A percentile compares a stretch with the other conserved stretches of the same genome.
Conservation (phyloP, 2,329 filamentous ascomycete species). For the Colletotrichum euphorbiae region DNA sequence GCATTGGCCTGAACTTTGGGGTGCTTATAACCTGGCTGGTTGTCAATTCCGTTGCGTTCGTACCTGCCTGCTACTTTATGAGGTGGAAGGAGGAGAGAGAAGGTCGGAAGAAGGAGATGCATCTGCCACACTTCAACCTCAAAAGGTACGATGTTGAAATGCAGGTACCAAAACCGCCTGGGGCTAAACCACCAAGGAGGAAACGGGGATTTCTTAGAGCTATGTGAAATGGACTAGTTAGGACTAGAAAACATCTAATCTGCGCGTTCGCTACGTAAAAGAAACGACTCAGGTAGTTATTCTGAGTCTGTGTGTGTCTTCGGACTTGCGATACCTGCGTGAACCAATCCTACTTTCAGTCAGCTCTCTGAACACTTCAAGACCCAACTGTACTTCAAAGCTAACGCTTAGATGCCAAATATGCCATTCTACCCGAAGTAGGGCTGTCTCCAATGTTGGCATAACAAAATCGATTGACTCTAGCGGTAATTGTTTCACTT, state of each 20-base stretch:
- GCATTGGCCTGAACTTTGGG: constrained; percentile 28
- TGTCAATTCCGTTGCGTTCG: constrained; percentile 15
- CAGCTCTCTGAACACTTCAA: no score
- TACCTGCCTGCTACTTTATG: constrained; percentile 24
- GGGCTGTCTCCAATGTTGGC: neutral
- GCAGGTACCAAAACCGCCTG: constrained; percentile 23
- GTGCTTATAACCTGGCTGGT: constrained; percentile 16
- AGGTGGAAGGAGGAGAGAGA: constrained; percentile 31
- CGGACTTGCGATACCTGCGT: no score
- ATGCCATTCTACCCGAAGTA: neutral
- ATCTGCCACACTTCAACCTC: constrained; percentile 14
- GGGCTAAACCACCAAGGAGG: constrained; percentile 13
- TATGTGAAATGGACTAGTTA: neutral
- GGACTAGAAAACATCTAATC: no score
- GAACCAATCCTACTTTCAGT: no score
- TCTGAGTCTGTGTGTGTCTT: no score
- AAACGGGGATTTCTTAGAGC: constrained; percentile 25
- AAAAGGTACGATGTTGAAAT: constrained; percentile 16
- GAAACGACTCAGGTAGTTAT: no score
- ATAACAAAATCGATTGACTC: neutral
- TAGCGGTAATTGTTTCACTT: constrained; percentile 7
- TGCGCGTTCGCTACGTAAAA: no score
- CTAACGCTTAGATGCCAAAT: constrained; percentile 3
- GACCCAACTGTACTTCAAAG: neutral
- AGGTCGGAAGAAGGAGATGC: constrained; percentile 9